A percentile compares a stretch with the other conserved stretches of the same genome.
Conservation (phyloP, 306 rosid species). For the Fagus crenata region DNA sequence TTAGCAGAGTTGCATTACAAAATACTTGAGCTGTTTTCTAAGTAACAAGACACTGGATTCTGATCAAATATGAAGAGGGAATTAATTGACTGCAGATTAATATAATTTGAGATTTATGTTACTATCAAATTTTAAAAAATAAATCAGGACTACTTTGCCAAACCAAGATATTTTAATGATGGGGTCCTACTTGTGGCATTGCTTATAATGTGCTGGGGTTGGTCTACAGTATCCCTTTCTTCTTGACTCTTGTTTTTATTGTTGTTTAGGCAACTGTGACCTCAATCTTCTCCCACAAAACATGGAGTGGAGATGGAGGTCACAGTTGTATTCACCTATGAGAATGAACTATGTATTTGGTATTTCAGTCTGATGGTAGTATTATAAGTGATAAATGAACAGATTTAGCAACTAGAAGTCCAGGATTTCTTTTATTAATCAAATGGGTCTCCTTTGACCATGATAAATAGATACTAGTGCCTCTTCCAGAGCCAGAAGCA, state of each 20-base stretch:
- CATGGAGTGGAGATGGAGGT: not conserved
- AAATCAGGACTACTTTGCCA: not conserved
- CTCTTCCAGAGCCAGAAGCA: slow-evolving; percentile 97
- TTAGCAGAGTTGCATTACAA: not conserved
- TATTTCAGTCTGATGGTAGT: slow-evolving; percentile 14
- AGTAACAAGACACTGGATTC: not conserved
- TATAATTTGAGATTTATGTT: not conserved
- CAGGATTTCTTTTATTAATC: not conserved
- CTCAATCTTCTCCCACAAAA: not conserved
- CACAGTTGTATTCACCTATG: not conserved
- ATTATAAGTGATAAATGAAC: slow-evolving; percentile 20
- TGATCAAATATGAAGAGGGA: not conserved
- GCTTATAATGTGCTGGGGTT: not conserved
- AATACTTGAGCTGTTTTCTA: not conserved
- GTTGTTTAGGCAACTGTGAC: not conserved
- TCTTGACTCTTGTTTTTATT: not conserved
- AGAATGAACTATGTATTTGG: slow-evolving; percentile 1
- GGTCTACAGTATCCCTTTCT: not conserved
- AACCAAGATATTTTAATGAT: not conserved
- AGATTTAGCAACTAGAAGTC: slow-evolving; percentile 23
- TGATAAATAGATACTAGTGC: slow-evolving; percentile 73
- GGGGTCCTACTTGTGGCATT: not conserved
- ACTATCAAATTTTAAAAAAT: not conserved
- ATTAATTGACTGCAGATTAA: not conserved
- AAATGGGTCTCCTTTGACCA: slow-evolving; percentile 45